Base-by-base conservation (phyloP, 1,284 basidiomycete species). In the Cryptococcus wingfieldii region DNA sequence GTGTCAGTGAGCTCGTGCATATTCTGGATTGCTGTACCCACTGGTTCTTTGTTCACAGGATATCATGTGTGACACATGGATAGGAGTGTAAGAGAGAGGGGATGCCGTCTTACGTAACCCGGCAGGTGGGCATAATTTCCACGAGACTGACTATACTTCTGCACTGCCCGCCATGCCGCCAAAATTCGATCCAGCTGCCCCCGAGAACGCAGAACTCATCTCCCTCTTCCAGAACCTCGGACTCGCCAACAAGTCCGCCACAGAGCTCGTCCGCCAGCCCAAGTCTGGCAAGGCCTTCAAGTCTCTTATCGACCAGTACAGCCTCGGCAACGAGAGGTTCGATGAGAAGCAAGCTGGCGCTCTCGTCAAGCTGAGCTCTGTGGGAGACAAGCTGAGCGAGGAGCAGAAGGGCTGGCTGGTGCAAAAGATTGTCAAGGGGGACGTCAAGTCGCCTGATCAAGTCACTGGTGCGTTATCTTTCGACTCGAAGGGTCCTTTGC, bases 371-470 rank as follows among this genome's bases (percentile, higher is more conserved):
- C 79, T 90, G 34, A 86, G 88, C 23, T 81, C 84, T 14, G 82
- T 83, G 47, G 80, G 87, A 14, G 76, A 80, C 4, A 91, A 89
- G 72, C 74, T 80, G 81, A 60, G 81, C 66, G 78, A 81, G 39
- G 78, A 77, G n/a, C 83, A 85, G 72, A 82, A 84, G 65, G 80
- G 79, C 53, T 93, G 87, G 71, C 77, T 88, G 18, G 81, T 92
- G 41, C 76, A 80, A 34, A 84, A 83, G 58, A 86, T 97, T 64
- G 71, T 86, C 25, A 83, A 85, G 57, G 86, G 83, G 23, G 83
- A 84, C 64, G 75, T 98, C 58, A 89, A 87, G 78, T 84, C 83
- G 41, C 83, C 85, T 6, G 95, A 98, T 71, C 94, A 97, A 79
- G 84, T 96, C 38, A 82, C 84, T 54, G 92, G 91, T 91, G 67